Evolutionary conservation across 805 yeast genomes (phyloP), one percentile per base, ranked within the genome.

Genomic region (Myxozyma nipponensis): DNA sequence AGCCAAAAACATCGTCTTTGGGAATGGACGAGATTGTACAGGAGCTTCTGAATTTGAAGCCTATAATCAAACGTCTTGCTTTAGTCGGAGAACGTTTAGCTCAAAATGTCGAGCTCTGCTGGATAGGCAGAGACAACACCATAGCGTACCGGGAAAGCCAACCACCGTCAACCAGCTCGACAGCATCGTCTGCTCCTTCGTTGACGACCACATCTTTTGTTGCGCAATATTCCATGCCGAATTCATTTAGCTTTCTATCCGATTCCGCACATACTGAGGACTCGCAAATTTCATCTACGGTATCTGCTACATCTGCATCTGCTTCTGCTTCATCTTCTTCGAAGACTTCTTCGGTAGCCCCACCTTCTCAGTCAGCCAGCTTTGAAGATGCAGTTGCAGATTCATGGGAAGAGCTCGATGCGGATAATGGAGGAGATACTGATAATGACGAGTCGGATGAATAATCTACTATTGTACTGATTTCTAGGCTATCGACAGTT

Each of bases 341-440:
- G n/a, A n/a, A n/a, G n/a, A n/a, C n/a, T n/a, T n/a, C n/a, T n/a
- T n/a, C n/a, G n/a, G n/a, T n/a, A n/a, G n/a, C n/a, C n/a, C n/a
- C n/a, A n/a, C n/a, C n/a, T n/a, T n/a, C n/a, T n/a, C n/a, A n/a
- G n/a, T n/a, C n/a, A n/a, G n/a, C n/a, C n/a, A n/a, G n/a, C n/a
- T n/a, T n/a, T n/a, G n/a, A n/a, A n/a, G n/a, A 49, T 26, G 53
- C 57, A 1, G 39, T 54, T 4, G 58, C 47, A 4, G 48, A 47
- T 13, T 54, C 58, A 9, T 54, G 58, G 58, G 58, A 54, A 35
- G 57, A 52, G n/a, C 19, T 54, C 26, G 46, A 46, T n/a, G 55
- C 39, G n/a, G 52, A 52, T 2, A 46, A 42, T 6, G 47, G 21
- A 17, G 56, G 23, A 36, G 25, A 30, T 23, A 39, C 32, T 7